Base-by-base conservation (phyloP, 768 basidiomycete species). In the Auriscalpium microsporum region DNA sequence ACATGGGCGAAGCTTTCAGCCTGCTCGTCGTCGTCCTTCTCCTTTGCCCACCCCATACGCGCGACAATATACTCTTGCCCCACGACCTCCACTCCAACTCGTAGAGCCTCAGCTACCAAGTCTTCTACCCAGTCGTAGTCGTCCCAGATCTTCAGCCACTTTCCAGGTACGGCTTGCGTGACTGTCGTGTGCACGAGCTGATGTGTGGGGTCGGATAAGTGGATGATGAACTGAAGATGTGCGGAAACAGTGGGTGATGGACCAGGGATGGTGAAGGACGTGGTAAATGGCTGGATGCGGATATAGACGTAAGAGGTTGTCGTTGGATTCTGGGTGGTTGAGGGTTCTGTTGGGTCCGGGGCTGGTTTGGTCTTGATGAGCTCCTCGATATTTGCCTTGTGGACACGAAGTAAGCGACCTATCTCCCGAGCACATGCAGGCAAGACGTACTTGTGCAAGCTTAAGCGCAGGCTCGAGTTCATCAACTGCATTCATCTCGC, bases 121-220 rank as follows among this genome's bases (percentile, higher is more conserved):
- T 99, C 94, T 70, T 99, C 96, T 11, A 98, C 94, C 96, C 96
- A 95, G 45, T 90, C 86, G 67, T 92, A 88, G 60, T 85, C 78
- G 64, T 96, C 94, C 85, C 93, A 95, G 45, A 93, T 73, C 5
- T 83, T 82, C 54, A 98, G 68, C 96, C 96, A 99, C 50, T 78
- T 73, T n/a, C 73, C 75, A 0, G 95, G 93, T 19, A 94, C 76
- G 6, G 82, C 77, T 67, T 98, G 96, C 6, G 91, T 90, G 49
- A 90, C 68, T 0, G 90, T 90, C 7, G 84, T 84, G 65, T 86
- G 85, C 7, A 76, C 74, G 52, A 98, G 74, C 37, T 83, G 75
- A 67, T 98, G 93, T 5, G 73, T 75, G 10, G 94, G 92, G 70
- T 97, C 95, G 38, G 74, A 73, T 9, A 88, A 71, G 53, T 82